These are phyloP conservation scores for Fusarium hainanense DNA, from an alignment of 2,329 filamentous ascomycete species.

Conservation along the genomic window DNA sequence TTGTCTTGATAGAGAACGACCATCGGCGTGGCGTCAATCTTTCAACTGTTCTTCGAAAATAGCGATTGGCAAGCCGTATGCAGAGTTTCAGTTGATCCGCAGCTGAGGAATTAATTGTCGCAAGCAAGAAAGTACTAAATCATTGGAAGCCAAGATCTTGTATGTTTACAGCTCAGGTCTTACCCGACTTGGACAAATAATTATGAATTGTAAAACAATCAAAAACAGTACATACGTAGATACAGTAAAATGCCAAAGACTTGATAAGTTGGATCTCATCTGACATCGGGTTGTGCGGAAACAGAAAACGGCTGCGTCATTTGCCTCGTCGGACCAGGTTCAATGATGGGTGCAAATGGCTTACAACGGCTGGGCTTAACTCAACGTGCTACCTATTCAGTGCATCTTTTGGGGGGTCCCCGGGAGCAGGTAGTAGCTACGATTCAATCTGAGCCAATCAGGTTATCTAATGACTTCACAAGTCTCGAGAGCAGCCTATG, in stretches of 20 bases:
- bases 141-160: background rate
- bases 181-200: background rate
- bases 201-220: background rate
- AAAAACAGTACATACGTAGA: background rate
- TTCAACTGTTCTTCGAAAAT: background rate
- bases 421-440: conserved; percentile 10
- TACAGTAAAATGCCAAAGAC: background rate
- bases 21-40: background rate
- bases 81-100: background rate
- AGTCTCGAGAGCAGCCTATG: conserved; percentile 36
- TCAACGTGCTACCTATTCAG: background rate
- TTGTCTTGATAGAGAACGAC: background rate
- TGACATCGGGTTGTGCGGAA: background rate
- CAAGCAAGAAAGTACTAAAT: background rate
- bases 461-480: conserved; percentile 32
- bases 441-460: conserved; percentile 26
- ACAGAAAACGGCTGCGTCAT: conserved; percentile 15
- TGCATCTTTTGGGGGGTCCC: background rate
- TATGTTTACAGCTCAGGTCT: background rate
- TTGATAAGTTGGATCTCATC: background rate
- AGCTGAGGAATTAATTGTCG: conserved; percentile 5
- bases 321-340: conserved; percentile 7
- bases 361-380: conserved; percentile 18
- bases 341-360: conserved; percentile 11
- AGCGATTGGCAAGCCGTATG: background rate